phyloP scores from a whole-genome alignment of 352 stramenopile genomes.

The Phytophthora sp. region DNA sequence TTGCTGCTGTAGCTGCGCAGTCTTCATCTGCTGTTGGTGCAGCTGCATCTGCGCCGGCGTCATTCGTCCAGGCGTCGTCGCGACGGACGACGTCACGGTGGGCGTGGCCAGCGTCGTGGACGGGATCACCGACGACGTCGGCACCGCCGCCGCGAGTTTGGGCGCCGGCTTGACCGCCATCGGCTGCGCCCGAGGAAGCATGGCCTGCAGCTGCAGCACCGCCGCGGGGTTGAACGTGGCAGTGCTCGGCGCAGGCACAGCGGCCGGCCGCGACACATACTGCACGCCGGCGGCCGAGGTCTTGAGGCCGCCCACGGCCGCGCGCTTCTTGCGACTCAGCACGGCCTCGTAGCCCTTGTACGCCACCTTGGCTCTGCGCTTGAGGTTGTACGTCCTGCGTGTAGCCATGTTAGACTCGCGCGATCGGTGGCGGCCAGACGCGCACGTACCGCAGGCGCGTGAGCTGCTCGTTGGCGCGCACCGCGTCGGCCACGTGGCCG shows the following conservation, averaged over 20 bases:
- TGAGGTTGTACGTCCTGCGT: conserved; percentile 67
- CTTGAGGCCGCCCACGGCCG: conserved; percentile 30
- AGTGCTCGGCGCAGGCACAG: conserved; percentile 12
- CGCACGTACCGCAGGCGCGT: conserved; percentile 51
- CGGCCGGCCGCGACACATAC: conserved; percentile 30
- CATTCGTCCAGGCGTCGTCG: conserved; percentile 26
- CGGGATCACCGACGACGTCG: conserved; percentile 29
- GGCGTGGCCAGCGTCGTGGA: conserved; percentile 27
- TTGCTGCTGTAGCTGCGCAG: conserved; percentile 31
- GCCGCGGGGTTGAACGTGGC: conserved; percentile 38
- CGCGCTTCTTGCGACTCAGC: conserved; percentile 75
- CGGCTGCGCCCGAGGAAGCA: conserved; percentile 34
- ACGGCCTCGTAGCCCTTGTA: conserved; percentile 80
- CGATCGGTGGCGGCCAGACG: neutral
- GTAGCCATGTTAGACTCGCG: conserved; percentile 10
- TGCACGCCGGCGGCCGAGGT: conserved; percentile 22
- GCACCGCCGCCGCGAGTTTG: conserved; percentile 31
- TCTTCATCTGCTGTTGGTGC: conserved; percentile 48
- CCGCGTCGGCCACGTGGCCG: conserved; percentile 66
- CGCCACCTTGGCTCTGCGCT: conserved; percentile 62
- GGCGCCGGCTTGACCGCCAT: conserved; percentile 30
- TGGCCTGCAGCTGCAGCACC: conserved; percentile 37
- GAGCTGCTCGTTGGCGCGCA: conserved; percentile 59
- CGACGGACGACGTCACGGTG: conserved; percentile 19
- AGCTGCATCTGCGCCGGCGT: conserved; percentile 34